phyloP scores from a whole-genome alignment of 306 rosid species.

The Pyrus bretschneideri region DNA sequence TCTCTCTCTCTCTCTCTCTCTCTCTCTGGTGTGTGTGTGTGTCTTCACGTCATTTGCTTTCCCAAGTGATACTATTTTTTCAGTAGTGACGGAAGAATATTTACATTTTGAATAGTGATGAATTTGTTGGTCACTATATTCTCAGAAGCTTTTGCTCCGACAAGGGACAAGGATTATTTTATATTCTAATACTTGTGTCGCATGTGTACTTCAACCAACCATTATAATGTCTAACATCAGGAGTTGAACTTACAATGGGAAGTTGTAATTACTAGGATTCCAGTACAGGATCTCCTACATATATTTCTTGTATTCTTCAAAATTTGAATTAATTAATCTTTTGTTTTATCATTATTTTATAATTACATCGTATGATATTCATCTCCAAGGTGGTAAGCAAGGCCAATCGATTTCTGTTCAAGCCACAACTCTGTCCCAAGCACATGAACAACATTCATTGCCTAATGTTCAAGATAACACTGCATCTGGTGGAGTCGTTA shows the following conservation, averaged over 20 bases:
- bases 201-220: neutral
- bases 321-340: neutral
- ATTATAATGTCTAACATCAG: neutral
- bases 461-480: neutral
- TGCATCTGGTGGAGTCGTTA: neutral
- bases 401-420: neutral
- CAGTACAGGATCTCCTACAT: neutral
- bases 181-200: too few species aligned
- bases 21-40: too few species aligned
- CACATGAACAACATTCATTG: neutral
- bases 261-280: neutral
- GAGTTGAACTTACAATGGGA: neutral
- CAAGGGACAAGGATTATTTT: neutral
- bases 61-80: neutral
- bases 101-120: too few species aligned
- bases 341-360: neutral
- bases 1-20: too few species aligned
- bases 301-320: neutral
- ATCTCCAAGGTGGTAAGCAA: neutral
- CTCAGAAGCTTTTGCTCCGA: neutral
- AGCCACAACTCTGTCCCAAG: slow-evolving; percentile 5
- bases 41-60: neutral
- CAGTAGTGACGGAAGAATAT: neutral
- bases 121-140: too few species aligned
- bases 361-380: neutral